phyloP scores from a whole-genome alignment of 1,284 basidiomycete genomes.

The Butyriboletus appendiculatus region DNA sequence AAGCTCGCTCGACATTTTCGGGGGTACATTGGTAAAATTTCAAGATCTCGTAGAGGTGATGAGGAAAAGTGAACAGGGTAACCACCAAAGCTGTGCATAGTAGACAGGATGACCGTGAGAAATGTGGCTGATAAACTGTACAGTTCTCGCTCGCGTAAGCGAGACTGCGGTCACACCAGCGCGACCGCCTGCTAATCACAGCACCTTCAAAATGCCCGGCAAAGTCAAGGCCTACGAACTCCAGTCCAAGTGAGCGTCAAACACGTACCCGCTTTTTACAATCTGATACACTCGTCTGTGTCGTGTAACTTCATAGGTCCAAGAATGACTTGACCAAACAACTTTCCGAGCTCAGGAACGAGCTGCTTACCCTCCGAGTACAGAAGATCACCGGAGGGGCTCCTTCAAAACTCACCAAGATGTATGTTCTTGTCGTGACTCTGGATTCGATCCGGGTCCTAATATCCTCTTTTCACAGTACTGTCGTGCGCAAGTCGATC shows the following conservation, averaged over 20 bases:
- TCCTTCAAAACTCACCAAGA: conserved; percentile 95
- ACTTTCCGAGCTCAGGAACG: conserved; percentile 92
- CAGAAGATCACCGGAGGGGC: conserved; percentile 98
- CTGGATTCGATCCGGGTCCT: not conserved
- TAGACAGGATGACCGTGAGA: conserved; percentile 30
- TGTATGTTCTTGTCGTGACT: conserved; percentile 59
- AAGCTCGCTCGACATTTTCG: conserved; percentile 84
- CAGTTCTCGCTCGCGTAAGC: conserved; percentile 34
- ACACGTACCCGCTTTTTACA: not conserved
- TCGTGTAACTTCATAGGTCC: conserved; percentile 57
- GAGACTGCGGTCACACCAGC: not conserved
- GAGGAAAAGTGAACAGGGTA: not conserved
- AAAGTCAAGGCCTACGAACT: conserved; percentile 98
- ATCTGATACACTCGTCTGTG: conserved; percentile 5
- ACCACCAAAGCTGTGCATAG: not conserved
- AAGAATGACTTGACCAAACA: conserved; percentile 98
- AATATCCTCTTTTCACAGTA: conserved; percentile 50
- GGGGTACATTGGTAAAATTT: conserved; percentile 72
- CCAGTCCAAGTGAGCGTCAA: conserved; percentile 84
- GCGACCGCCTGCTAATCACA: conserved; percentile 21
- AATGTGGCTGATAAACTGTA: conserved; percentile 40
- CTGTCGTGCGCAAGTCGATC: conserved; percentile 97
- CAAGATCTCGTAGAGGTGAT: conserved; percentile 56
- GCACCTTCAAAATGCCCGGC: conserved; percentile 65
- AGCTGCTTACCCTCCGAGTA: conserved; percentile 92